Evolutionary conservation across 352 stramenopile genomes (phyloP).

Genomic region (Phytophthora fragariae): DNA sequence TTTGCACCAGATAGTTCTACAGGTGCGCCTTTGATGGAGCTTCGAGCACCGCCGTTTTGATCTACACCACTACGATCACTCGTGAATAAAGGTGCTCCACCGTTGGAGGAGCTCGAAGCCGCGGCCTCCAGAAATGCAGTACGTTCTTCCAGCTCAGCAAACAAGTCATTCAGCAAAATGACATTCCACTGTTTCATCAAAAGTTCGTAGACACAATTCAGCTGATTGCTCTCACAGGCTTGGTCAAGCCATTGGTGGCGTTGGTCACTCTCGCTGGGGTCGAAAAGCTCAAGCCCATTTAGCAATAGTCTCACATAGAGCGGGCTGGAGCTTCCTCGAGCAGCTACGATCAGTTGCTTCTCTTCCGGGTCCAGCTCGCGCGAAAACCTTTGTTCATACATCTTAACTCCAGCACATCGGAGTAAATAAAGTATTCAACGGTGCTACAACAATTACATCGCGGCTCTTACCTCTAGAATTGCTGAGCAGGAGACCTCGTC

Average conservation of each 20-base stretch:
- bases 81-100: not conserved
- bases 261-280: constrained; percentile 29
- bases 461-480: constrained; percentile 53
- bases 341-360: constrained; percentile 50
- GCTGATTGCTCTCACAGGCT: constrained; percentile 45
- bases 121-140: constrained; percentile 22
- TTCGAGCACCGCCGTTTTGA: constrained; percentile 3
- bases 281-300: constrained; percentile 65
- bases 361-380: constrained; percentile 44
- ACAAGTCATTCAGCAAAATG: constrained; percentile 67
- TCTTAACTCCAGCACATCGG: constrained; percentile 21
- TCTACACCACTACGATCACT: constrained; percentile 9
- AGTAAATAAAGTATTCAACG: not conserved
- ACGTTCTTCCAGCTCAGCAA: constrained; percentile 44
- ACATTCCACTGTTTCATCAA: constrained; percentile 83
- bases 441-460: not conserved
- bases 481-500: constrained; percentile 70
- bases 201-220: constrained; percentile 67
- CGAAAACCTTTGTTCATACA: constrained; percentile 44
- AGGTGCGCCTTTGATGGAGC: constrained; percentile 12
- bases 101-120: not conserved
- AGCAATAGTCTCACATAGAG: constrained; percentile 75
- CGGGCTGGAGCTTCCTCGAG: constrained; percentile 70
- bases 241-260: constrained; percentile 57
- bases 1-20: not conserved